Conservation (phyloP, 805 yeast genomes). For the Jamesozyma hellenica region DNA sequence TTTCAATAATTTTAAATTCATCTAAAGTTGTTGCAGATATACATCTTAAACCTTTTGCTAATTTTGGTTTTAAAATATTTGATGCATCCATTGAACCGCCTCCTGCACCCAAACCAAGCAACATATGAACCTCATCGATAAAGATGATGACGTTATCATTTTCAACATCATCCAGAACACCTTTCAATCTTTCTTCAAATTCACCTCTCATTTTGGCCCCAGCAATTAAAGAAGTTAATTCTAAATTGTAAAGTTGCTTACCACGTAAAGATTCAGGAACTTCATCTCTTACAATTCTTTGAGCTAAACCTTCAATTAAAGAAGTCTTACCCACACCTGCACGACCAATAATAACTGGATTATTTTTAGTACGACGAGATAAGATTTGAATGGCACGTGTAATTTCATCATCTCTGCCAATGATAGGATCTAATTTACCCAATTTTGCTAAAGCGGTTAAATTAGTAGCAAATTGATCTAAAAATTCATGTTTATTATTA, state of each 20-base stretch:
- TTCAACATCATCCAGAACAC: constrained; percentile 74
- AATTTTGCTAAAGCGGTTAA: constrained; percentile 77
- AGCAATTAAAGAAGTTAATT: constrained; percentile 79
- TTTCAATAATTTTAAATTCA: constrained; percentile 89
- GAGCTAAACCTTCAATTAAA: constrained; percentile 92
- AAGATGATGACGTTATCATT: constrained; percentile 60
- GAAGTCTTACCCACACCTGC: constrained; percentile 99
- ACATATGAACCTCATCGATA: constrained; percentile 83
- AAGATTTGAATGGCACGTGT: constrained; percentile 85
- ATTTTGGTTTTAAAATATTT: constrained; percentile 81
- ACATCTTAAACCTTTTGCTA: constrained; percentile 89
- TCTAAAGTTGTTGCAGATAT: constrained; percentile 95
- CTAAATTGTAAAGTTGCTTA: constrained; percentile 74
- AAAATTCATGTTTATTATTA: constrained; percentile 47
- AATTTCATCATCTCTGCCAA: constrained; percentile 93
- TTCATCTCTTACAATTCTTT: constrained; percentile 79
- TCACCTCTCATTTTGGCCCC: constrained; percentile 97
- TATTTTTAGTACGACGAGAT: constrained; percentile 87
- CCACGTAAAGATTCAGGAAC: constrained; percentile 92
- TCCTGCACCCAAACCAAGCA: constrained; percentile 83
- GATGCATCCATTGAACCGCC: constrained; percentile 96
- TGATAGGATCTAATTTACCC: constrained; percentile 92
- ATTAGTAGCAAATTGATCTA: constrained; percentile 78
- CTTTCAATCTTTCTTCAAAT: constrained; percentile 81
- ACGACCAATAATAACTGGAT: constrained; percentile 88